These are phyloP conservation scores for Gastrolobium villosum DNA, from an alignment of 306 rosid species.

Conservation along the genomic window DNA sequence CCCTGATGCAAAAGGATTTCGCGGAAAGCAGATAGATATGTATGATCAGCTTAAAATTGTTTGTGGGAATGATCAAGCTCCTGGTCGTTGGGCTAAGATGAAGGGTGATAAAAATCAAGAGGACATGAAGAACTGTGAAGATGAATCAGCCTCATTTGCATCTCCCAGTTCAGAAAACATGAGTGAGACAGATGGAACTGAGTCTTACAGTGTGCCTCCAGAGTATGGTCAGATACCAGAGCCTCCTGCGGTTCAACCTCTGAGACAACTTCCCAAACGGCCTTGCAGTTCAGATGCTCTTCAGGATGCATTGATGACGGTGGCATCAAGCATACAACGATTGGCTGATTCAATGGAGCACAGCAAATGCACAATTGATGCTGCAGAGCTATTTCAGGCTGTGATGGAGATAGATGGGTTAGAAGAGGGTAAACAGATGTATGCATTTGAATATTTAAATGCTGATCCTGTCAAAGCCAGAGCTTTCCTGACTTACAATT, in stretches of 20 bases:
- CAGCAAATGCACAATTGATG: conserved; percentile 62
- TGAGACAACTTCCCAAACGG: conserved; percentile 67
- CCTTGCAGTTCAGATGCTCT: conserved; percentile 70
- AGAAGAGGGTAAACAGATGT: conserved; percentile 87
- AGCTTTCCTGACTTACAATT: conserved; percentile 76
- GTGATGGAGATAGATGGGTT: conserved; percentile 88
- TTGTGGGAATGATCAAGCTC: conserved; percentile 85
- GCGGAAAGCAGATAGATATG: conserved; percentile 82
- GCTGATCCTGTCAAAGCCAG: conserved; percentile 83
- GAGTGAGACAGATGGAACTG: conserved; percentile 78
- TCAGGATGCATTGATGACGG: conserved; percentile 74
- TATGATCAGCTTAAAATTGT: conserved; percentile 85
- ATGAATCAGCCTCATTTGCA: conserved; percentile 73
- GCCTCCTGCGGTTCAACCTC: conserved; percentile 62
- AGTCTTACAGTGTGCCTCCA: conserved; percentile 65
- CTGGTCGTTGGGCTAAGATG: conserved; percentile 76
- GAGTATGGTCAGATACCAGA: conserved; percentile 75
- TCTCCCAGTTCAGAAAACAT: conserved; percentile 71
- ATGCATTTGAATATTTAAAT: conserved; percentile 81
- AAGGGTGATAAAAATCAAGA: conserved; percentile 57
- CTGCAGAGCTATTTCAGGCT: conserved; percentile 70
- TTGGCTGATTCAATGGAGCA: conserved; percentile 80
- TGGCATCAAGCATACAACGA: conserved; percentile 75
- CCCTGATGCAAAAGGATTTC: conserved; percentile 76
- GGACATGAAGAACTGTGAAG: conserved; percentile 63